These are phyloP conservation scores for Lipomyces yarrowii DNA, from an alignment of 1,139 yeast species.

Conservation along the genomic window DNA sequence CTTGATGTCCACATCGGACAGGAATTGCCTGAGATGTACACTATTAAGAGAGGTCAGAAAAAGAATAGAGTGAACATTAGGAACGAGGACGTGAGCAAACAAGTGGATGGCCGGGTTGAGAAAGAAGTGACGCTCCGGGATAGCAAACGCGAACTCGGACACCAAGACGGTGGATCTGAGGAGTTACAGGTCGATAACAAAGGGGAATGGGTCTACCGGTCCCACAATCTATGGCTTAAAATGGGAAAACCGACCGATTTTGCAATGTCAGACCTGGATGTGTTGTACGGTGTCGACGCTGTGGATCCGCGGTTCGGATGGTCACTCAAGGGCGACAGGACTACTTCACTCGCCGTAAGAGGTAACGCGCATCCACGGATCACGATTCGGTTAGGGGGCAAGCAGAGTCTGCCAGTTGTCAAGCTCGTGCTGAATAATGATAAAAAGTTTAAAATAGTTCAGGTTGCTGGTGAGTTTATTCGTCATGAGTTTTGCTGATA, in stretches of 20 bases:
- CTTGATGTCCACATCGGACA: constrained; percentile 45
- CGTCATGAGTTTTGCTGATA: neutral
- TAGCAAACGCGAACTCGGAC: neutral
- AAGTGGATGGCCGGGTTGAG: neutral
- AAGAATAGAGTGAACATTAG: neutral
- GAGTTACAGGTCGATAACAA: constrained; percentile 12
- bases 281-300: constrained; percentile 72
- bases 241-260: constrained; percentile 31
- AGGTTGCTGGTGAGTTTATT: constrained; percentile 55
- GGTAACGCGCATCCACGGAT: constrained; percentile 39
- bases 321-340: constrained; percentile 47
- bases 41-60: neutral
- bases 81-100: neutral
- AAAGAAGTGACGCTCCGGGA: neutral
- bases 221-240: constrained; percentile 25
- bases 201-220: constrained; percentile 10
- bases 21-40: constrained; percentile 39
- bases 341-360: constrained; percentile 38
- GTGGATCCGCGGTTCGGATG: constrained; percentile 79
- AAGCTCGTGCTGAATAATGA: constrained; percentile 46
- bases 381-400: constrained; percentile 43
- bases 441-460: constrained; percentile 69
- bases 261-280: constrained; percentile 55
- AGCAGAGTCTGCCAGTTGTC: constrained; percentile 35
- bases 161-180: neutral